phyloP scores from a whole-genome alignment of 495 filamentous ascomycete species.

The Hypoxylon perforatum region DNA sequence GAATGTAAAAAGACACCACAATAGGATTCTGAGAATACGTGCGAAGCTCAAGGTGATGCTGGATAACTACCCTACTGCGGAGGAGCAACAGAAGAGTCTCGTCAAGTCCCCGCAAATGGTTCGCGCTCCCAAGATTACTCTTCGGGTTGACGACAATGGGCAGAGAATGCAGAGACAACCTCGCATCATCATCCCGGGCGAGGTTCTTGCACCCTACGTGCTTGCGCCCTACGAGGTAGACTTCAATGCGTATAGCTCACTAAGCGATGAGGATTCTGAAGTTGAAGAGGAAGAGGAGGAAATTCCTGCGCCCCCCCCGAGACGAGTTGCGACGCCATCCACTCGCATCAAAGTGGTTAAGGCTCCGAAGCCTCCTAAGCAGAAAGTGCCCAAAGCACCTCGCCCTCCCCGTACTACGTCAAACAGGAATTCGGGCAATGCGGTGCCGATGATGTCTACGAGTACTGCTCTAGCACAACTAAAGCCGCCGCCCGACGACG shows the following conservation, averaged over 20 bases:
- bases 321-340: slow-evolving; percentile 48
- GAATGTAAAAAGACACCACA: slow-evolving; percentile 78
- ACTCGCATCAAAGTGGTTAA: slow-evolving; percentile 58
- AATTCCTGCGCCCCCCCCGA: slow-evolving; percentile 38
- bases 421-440: slow-evolving; percentile 39
- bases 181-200: slow-evolving; percentile 66
- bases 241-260: slow-evolving; percentile 61
- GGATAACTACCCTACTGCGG: slow-evolving; percentile 59
- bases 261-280: slow-evolving; percentile 55
- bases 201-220: slow-evolving; percentile 68
- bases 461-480: slow-evolving; percentile 81
- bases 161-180: slow-evolving; percentile 56
- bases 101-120: slow-evolving; percentile 66
- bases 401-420: slow-evolving; percentile 57
- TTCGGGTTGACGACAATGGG: slow-evolving; percentile 68
- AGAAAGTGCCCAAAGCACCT: slow-evolving; percentile 52
- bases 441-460: slow-evolving; percentile 73
- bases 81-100: slow-evolving; percentile 67
- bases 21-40: slow-evolving; percentile 78
- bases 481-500: slow-evolving; percentile 81
- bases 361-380: slow-evolving; percentile 52
- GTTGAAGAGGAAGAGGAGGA: slow-evolving; percentile 51
- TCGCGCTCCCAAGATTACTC: slow-evolving; percentile 70
- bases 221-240: slow-evolving; percentile 67
- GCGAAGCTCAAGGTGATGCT: slow-evolving; percentile 83